Evolutionary conservation across 1,139 yeast genomes (phyloP).

Genomic region (Geotrichum bryndzae): DNA sequence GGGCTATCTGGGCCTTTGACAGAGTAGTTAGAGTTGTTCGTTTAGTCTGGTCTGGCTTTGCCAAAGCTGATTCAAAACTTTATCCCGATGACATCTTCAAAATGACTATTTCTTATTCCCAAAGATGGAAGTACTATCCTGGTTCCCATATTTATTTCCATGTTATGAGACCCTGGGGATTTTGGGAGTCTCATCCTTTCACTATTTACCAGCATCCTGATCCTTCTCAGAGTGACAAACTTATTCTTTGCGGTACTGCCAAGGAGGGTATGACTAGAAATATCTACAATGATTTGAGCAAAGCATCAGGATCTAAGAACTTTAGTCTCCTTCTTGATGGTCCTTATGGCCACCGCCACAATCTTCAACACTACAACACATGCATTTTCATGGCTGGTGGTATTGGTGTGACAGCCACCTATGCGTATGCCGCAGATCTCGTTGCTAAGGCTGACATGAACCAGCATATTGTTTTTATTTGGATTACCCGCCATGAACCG

Average conservation of each 20-base stretch:
- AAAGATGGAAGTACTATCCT: slow-evolving; percentile 34
- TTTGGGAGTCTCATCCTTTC: slow-evolving; percentile 60
- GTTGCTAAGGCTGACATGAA: slow-evolving; percentile 4
- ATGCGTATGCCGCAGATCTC: slow-evolving; percentile 25
- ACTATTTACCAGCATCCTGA: slow-evolving; percentile 39
- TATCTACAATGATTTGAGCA: slow-evolving; percentile 23
- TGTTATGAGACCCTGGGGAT: slow-evolving; percentile 35
- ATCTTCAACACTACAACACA: slow-evolving; percentile 47
- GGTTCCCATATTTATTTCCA: slow-evolving; percentile 47
- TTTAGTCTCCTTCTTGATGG: slow-evolving; percentile 53
- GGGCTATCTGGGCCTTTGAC: slow-evolving; percentile 42
- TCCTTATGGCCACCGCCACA: slow-evolving; percentile 48
- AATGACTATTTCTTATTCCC: slow-evolving; percentile 44
- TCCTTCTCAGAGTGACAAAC: slow-evolving; percentile 23
- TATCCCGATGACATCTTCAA: slow-evolving; percentile 34
- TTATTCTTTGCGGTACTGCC: slow-evolving; percentile 34
- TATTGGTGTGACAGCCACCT: slow-evolving; percentile 58
- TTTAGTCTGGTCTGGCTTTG: slow-evolving; percentile 38
- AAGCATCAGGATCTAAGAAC: not conserved
- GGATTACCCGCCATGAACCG: slow-evolving; percentile 45
- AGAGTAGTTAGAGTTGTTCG: slow-evolving; percentile 37
- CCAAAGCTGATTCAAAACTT: slow-evolving; percentile 21
- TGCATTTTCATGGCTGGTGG: slow-evolving; percentile 56
- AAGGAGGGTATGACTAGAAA: slow-evolving; percentile 30
- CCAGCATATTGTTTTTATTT: slow-evolving; percentile 41